Evolutionary conservation across 352 stramenopile species (phyloP).

Genomic region (Globisporangium polare): DNA sequence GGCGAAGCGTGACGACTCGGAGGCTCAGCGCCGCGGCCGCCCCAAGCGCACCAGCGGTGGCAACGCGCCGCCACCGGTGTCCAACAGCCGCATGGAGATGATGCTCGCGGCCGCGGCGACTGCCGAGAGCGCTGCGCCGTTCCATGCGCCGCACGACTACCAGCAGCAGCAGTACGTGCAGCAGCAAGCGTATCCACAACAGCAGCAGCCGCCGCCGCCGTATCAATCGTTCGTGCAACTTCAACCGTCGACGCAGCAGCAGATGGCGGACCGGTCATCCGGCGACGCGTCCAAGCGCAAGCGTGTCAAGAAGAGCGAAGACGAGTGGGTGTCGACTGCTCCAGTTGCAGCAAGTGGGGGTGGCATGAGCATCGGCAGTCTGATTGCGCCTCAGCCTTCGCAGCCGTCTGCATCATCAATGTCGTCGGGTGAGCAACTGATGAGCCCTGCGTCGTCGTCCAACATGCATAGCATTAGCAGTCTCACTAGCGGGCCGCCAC

Average conservation of each 20-base stretch:
- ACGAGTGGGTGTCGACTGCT: constrained; percentile 18
- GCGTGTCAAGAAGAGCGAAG: constrained; percentile 56
- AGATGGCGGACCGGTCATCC: background rate
- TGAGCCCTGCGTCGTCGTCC: background rate
- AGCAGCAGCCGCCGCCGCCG: background rate
- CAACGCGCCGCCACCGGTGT: constrained; percentile 8
- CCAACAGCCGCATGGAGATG: constrained; percentile 51
- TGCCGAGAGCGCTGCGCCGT: background rate
- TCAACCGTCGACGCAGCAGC: constrained; percentile 5
- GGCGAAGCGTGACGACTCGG: constrained; percentile 36
- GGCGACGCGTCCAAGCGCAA: constrained; percentile 32
- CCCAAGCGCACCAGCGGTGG: constrained; percentile 21
- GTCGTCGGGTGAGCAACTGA: background rate
- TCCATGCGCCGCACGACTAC: constrained; percentile 5
- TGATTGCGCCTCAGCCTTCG: constrained; percentile 12
- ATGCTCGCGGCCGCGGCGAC: constrained; percentile 27
- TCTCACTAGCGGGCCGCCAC: constrained; percentile 8
- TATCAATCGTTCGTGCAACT: constrained; percentile 7
- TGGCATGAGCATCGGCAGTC: constrained; percentile 16
- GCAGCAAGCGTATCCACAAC: background rate
- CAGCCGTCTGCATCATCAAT: constrained; percentile 1
- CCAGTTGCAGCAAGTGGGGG: background rate
- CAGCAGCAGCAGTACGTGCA: constrained; percentile 1
- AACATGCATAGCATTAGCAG: constrained; percentile 19
- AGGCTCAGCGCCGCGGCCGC: constrained; percentile 27